Evolutionary conservation across 1,284 basidiomycete genomes (phyloP).

Genomic region (Pterula multifida): DNA sequence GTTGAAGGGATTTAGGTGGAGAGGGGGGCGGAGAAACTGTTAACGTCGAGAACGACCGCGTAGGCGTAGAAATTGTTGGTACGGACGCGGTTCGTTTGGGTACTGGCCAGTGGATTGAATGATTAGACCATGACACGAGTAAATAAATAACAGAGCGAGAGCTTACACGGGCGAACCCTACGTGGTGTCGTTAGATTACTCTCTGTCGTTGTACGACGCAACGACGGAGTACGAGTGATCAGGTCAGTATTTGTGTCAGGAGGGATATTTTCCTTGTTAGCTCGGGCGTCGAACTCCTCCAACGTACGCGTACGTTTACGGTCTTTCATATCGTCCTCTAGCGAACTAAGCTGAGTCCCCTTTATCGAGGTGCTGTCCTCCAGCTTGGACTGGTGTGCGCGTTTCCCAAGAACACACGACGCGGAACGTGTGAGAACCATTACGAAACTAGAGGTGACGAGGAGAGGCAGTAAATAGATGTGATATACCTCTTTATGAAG

Average conservation of each 20-base stretch:
- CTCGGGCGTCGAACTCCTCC: conserved; percentile 32
- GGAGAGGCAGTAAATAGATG: background rate
- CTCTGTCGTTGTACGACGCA: conserved; percentile 39
- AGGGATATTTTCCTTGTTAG: conserved; percentile 70
- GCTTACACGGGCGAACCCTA: conserved; percentile 20
- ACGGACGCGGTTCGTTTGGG: conserved; percentile 27
- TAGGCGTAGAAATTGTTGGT: conserved; percentile 28
- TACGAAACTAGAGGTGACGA: background rate
- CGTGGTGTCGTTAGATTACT: conserved; percentile 27
- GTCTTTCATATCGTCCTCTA: conserved; percentile 50
- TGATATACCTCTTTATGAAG: background rate
- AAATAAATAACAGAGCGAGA: conserved; percentile 5
- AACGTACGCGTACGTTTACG: conserved; percentile 30
- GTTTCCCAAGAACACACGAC: conserved; percentile 44
- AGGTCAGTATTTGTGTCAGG: conserved; percentile 25
- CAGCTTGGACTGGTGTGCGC: conserved; percentile 31
- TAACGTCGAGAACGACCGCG: conserved; percentile 31
- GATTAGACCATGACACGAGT: conserved; percentile 7
- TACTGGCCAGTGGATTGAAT: conserved; percentile 6
- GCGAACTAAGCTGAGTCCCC: conserved; percentile 31
- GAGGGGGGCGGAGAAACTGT: conserved; percentile 50
- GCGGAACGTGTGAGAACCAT: conserved; percentile 18
- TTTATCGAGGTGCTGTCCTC: conserved; percentile 12
- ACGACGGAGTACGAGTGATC: conserved; percentile 20
- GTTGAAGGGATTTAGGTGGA: conserved; percentile 23